phyloP scores from a whole-genome alignment of 2,329 filamentous ascomycete species.

The Elsinoe necatrix region DNA sequence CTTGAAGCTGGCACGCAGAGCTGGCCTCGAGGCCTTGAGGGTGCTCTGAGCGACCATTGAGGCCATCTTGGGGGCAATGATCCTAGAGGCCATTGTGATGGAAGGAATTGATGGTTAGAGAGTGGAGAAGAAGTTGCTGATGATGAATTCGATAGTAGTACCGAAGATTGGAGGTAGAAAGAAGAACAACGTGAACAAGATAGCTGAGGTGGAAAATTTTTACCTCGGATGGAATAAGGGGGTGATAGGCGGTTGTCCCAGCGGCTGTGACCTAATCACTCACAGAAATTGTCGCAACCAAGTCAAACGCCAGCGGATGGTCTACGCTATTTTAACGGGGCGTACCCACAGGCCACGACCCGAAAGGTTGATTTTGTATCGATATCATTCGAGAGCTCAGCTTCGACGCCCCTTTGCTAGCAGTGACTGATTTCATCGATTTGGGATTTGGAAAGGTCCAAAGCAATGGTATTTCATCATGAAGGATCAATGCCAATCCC shows the following conservation, averaged over 20 bases:
- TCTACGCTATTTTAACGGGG: slow-evolving; percentile 15
- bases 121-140: slow-evolving; percentile 18
- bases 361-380: not conserved
- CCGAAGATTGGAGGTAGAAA: not conserved
- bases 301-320: slow-evolving; percentile 16
- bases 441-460: not conserved
- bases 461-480: not conserved
- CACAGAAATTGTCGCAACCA: slow-evolving; percentile 4
- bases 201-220: slow-evolving; percentile 14
- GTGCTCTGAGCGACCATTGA: slow-evolving; percentile 57
- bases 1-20: slow-evolving; percentile 51
- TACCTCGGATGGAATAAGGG: slow-evolving; percentile 14
- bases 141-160: slow-evolving; percentile 3
- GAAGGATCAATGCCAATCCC: not conserved
- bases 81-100: slow-evolving; percentile 73
- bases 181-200: not conserved
- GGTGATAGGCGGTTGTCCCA: slow-evolving; percentile 11
- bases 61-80: slow-evolving; percentile 70
- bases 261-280: slow-evolving; percentile 4
- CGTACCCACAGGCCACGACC: slow-evolving; percentile 6
- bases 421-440: not conserved
- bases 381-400: not conserved
- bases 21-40: slow-evolving; percentile 69
- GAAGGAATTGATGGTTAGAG: slow-evolving; percentile 30
- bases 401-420: not conserved